Conservation (phyloP, 305 asterid genomes). For the Fraxinus dipetala region DNA sequence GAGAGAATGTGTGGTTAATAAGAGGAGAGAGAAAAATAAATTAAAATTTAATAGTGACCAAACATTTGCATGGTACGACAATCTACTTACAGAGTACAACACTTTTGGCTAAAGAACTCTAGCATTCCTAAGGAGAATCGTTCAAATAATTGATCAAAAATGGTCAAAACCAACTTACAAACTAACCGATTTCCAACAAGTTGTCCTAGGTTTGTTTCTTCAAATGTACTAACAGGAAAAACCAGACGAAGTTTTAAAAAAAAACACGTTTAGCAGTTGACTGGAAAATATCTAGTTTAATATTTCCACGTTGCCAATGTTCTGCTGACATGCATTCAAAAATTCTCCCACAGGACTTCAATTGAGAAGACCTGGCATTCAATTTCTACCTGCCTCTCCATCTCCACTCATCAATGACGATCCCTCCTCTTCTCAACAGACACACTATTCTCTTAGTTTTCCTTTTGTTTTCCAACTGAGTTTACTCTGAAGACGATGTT, state of each 20-base stretch:
- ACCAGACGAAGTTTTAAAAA: too few relatives aligned
- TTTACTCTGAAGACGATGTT: slow-evolving; percentile 52
- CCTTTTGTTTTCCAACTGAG: slow-evolving; percentile 19
- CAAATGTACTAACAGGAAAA: background rate
- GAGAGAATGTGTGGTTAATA: too few relatives aligned
- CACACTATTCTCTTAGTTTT: background rate
- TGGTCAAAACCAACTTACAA: background rate
- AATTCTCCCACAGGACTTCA: background rate
- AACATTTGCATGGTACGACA: too few relatives aligned
- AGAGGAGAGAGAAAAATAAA: too few relatives aligned
- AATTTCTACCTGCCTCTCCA: background rate
- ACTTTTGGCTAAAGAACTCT: background rate
- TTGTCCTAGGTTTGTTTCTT: background rate
- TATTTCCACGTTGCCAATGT: background rate
- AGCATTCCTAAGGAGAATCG: background rate
- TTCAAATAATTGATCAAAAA: background rate
- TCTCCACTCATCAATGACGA: background rate
- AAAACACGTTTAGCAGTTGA: background rate
- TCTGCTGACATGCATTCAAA: background rate
- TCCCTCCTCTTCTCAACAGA: background rate
- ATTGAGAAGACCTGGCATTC: background rate
- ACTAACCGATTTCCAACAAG: background rate
- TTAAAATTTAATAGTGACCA: too few relatives aligned
- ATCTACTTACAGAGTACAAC: background rate
- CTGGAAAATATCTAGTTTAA: background rate